Evolutionary conservation across 257 asterid species (phyloP).

Genomic region (Petunia axillaris): DNA sequence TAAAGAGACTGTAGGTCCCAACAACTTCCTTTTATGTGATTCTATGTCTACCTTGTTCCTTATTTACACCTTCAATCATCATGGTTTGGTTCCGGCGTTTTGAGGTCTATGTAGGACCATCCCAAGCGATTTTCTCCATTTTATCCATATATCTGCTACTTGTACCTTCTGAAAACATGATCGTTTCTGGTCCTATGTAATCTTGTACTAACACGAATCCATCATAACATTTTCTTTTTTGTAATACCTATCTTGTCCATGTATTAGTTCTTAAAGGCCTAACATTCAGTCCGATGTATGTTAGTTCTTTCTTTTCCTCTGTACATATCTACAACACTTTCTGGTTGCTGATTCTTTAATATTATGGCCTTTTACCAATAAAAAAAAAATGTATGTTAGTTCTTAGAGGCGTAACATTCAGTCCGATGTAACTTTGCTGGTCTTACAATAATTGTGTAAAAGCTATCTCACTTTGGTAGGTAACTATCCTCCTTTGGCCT

Average conservation of each 20-base stretch:
- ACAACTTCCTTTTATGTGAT: neutral
- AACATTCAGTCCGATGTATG: neutral
- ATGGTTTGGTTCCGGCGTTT: neutral
- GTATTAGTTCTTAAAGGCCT: neutral
- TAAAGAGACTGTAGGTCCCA: too few relatives aligned
- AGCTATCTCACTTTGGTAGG: neutral
- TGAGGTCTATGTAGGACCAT: neutral
- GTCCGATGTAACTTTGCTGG: neutral
- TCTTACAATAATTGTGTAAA: neutral
- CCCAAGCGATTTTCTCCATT: neutral
- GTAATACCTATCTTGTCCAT: neutral
- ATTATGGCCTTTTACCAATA: too few relatives aligned
- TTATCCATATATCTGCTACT: neutral
- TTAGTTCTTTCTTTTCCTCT: too few relatives aligned
- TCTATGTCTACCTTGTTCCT: neutral
- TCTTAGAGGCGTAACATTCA: neutral
- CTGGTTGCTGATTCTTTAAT: too few relatives aligned
- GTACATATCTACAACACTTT: too few relatives aligned
- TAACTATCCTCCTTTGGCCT: neutral
- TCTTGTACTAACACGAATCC: neutral
- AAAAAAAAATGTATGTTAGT: neutral
- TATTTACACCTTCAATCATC: neutral
- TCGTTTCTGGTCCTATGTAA: neutral
- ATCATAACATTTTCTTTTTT: neutral
- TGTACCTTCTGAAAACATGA: neutral